Evolutionary conservation across 73 alveolate species (phyloP).

Genomic region (Paramecium sexaurelia): DNA sequence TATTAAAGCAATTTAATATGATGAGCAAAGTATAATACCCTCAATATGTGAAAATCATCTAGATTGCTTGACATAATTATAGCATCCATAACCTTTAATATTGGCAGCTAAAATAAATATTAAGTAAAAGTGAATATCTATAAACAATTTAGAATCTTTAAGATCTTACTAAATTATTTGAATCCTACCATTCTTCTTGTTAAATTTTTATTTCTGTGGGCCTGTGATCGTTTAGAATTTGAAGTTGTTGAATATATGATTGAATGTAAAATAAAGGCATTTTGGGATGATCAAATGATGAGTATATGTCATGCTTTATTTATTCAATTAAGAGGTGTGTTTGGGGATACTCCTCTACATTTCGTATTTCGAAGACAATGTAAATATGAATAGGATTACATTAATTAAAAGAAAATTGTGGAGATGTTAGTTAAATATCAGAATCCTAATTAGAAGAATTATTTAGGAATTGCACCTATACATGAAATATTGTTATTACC

Average conservation of each 20-base stretch:
- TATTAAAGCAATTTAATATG: constrained; percentile 13
- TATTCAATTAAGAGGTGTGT: background rate
- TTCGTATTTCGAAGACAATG: background rate
- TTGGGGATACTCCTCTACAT: constrained; percentile 47
- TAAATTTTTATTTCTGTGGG: background rate
- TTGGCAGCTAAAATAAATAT: background rate
- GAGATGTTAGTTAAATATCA: background rate
- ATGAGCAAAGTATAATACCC: background rate
- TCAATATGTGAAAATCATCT: background rate
- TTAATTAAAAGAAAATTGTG: background rate
- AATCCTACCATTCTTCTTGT: background rate
- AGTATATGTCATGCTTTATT: background rate
- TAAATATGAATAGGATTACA: background rate
- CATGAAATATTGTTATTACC: constrained; percentile 14
- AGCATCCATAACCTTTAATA: constrained; percentile 2
- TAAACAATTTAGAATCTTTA: background rate
- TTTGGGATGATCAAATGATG: background rate
- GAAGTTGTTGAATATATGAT: background rate
- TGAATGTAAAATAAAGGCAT: background rate
- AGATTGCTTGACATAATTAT: background rate
- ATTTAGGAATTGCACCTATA: background rate
- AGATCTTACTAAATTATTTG: background rate
- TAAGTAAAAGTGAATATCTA: background rate
- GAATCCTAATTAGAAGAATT: background rate
- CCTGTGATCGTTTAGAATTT: background rate